Base-by-base conservation (phyloP, 2,329 filamentous ascomycete species). In the Rachicladosporium sp. region DNA sequence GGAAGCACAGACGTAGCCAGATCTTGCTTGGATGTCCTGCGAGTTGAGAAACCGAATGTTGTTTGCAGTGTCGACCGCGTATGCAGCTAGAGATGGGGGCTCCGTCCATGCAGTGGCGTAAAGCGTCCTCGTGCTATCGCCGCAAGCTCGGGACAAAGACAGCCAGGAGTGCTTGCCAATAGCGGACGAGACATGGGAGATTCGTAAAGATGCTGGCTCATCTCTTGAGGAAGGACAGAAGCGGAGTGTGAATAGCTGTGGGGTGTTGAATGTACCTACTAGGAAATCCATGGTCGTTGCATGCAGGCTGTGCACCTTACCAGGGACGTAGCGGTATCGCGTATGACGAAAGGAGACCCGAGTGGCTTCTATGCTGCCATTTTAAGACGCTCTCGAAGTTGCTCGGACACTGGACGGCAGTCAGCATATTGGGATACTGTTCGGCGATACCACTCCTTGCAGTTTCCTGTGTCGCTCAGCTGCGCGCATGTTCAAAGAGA, bases 131-230 rank as follows among this genome's bases (percentile, higher is more conserved):
- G 19, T 15, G 10, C 13, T 13, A 2, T 3, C 10, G 29, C 11
- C 23, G 10, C 21, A 29, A 6, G 32, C 30, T 11, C 43, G 31
- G 2, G 57, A 59, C 7, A 59, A 45, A 6, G 54, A 47, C 19
- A 60, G 52, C 57, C 56, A 60, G 37, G 56, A 59, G 43, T 59
- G 57, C 30, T 53, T 54, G 27, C 50, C 55, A 4, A 56, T 53
- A 10, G 57, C 53, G 31, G 53, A 47, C 6, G 52, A 53, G 23
- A 50, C 48, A 31, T 47, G 47, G 6, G 52, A 40, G 33, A 56
- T 40, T n/a, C 45, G 42, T 8, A 57, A 43, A 5, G 43, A 35
- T 6, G 38, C 39, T 10, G 37, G 13, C 31, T 31, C 29, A 33
- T 11, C 35, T 30, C 31, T 44, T 6, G 42, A 40, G 5, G 53